Conservation (phyloP, 768 basidiomycete species). For the Tylopilus sp. region DNA sequence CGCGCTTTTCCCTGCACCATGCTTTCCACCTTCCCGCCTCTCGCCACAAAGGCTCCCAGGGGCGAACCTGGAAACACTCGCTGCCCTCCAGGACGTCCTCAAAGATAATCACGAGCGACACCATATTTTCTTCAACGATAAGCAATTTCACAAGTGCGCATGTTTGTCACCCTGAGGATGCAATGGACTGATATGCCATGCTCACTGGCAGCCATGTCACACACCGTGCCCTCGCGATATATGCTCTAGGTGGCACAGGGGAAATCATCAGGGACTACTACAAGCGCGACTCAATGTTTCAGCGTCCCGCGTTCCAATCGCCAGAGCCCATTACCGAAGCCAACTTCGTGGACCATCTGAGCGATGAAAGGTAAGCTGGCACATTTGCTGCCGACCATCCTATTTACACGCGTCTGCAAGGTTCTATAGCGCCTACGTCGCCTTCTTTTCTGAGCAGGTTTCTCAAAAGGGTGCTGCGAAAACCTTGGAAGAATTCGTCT, state of each 20-base stretch:
- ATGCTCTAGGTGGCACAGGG: constrained; percentile 25
- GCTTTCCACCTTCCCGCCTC: constrained; percentile 23
- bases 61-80: constrained; percentile 17
- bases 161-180: constrained; percentile 1
- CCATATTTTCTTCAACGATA: constrained; percentile 49
- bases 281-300: neutral
- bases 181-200: neutral
- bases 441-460: constrained; percentile 23
- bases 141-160: constrained; percentile 48
- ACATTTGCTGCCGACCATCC: too few species aligned
- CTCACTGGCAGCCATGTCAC: constrained; percentile 29
- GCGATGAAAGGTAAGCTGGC: too few species aligned
- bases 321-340: too few species aligned
- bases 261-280: constrained; percentile 27
- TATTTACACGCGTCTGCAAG: constrained; percentile 5
- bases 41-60: constrained; percentile 30
- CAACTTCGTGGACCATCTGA: too few species aligned
- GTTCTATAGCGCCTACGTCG: constrained; percentile 25
- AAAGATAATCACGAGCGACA: constrained; percentile 46
- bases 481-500: constrained; percentile 29
- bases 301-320: too few species aligned
- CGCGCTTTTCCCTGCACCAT: constrained; percentile 25
- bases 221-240: constrained; percentile 30
- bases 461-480: constrained; percentile 13
- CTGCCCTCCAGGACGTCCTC: constrained; percentile 32